Evolutionary conservation across 140 eudicot species (phyloP), one percentile per base, ranked within the genome.

Genomic region (Flaveria floridana): DNA sequence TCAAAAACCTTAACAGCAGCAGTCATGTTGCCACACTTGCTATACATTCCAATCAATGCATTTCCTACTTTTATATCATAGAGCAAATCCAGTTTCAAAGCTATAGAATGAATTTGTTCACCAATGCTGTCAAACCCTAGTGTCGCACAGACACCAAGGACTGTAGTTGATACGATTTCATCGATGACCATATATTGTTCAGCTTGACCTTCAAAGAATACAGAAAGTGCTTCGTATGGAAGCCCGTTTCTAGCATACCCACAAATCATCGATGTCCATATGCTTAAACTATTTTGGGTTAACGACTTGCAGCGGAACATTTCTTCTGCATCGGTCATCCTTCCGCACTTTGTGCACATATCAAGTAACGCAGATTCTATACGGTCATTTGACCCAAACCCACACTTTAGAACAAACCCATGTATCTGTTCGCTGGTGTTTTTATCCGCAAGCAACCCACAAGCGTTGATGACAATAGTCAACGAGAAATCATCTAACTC

Each of bases 321-420:
- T 77, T 76, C 70, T 76, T 91, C 91, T 48, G 99, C 99, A 79
- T 91, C 96, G 9, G 37, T 37, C 84, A 91, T 91, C 62, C 96
- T 87, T 42, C 81, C 95, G 64, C 97, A 94, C 79, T 87, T 86
- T 20, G 99, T 85, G 79, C 85, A 91, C 97, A 91, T 91, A 76
- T 94, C 95, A 63, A 94, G 79, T 71, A 94, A 77, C 7, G 95
- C 91, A 26, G 95, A 74, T 81, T 88, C 90, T 15, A 88, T 69
- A 66, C 44, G 59, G 39, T 80, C 75, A 66, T 88, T 84, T 19
- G 76, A 75, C 55, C 82, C 87, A 20, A 65, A 84, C 75, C 89
- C 90, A 68, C 79, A 85, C 69, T 94, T 91, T 68, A 90, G 65
- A 55, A 88, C 81, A 61, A 94, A 91, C 55, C 88, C 96, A 57